Base-by-base conservation (phyloP, 148 eudicot genomes). In the Persicaria maculosa region DNA sequence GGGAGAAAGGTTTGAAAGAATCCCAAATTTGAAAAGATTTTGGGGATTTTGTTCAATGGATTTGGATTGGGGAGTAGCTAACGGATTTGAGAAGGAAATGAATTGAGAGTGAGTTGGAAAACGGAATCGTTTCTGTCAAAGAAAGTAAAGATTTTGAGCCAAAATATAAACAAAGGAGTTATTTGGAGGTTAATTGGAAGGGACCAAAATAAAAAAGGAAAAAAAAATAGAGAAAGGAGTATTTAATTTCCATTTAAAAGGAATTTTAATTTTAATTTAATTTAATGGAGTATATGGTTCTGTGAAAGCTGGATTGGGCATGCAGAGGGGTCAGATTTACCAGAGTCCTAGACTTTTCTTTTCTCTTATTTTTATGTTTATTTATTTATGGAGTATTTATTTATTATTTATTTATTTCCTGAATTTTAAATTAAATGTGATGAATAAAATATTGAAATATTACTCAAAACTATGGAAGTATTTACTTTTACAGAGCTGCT, bases 291-390 rank as follows among this genome's bases (percentile, higher is more conserved):
- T 62, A 62, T 62, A 36, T 65, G 70, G 70, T 65, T 65, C 70
- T 65, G 70, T 40, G 70, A 65, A 65, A 65, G 70, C 70, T 65
- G 70, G 70, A 65, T 14, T 40, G 43, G 15, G 70, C 70, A 65
- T 65, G 70, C 70, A 65, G 70, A 40, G 70, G 44, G 44, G 70
- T 65, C 70, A 65, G 70, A 65, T 46, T 65, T 40, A 65, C 70
- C 46, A 62, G 68, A 62, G 68, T 61, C 44, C 44, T 22, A 4
- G 44, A 22, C 70, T 65, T 65, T 65, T 65, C 43, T 17, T 65
- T 65, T 65, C 43, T 7, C 62, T 57, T 25, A 9, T 48, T 57
- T 57, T 57, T 25, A 17, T 19, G 62, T 57, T 14, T 62, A 8
- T 58, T 58, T 58, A 12, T 20, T 62, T 17, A 12, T 9, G 11